phyloP scores from a whole-genome alignment of 768 basidiomycete species.

The Auriscalpium vulgare region DNA sequence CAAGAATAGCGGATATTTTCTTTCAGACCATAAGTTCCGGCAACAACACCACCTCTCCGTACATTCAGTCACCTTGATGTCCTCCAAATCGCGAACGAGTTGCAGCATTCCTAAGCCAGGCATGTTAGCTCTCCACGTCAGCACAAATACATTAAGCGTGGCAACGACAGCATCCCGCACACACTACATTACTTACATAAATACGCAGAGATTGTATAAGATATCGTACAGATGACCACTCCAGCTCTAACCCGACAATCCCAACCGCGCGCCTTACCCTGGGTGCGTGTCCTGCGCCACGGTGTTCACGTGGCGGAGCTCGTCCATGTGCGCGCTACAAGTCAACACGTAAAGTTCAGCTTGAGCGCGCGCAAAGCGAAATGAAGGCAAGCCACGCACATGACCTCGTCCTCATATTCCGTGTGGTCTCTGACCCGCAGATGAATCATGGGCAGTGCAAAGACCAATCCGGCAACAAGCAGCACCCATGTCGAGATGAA shows the following conservation, averaged over 20 bases:
- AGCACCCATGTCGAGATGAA: conserved; percentile 72
- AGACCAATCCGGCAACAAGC: conserved; percentile 54
- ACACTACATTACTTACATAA: not conserved
- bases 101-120: no score
- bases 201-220: no score
- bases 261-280: not conserved
- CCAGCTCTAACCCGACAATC: not conserved
- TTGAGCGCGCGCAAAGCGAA: not conserved
- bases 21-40: no score
- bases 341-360: not conserved
- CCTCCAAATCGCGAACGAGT: no score
- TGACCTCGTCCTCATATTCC: conserved; percentile 41
- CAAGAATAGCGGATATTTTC: no score
- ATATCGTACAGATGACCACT: not conserved
- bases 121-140: no score
- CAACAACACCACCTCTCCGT: no score
- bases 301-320: not conserved
- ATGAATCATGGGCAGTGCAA: conserved; percentile 69
- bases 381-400: conserved; percentile 31
- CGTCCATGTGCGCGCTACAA: not conserved
- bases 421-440: conserved; percentile 58
- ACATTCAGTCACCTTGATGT: no score
- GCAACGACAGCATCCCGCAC: not conserved
- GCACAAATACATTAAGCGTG: not conserved
- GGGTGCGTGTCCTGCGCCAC: not conserved